These are phyloP conservation scores for Aspergillus aculeatus DNA, from an alignment of 2,329 filamentous ascomycete genomes.

Conservation along the genomic window DNA sequence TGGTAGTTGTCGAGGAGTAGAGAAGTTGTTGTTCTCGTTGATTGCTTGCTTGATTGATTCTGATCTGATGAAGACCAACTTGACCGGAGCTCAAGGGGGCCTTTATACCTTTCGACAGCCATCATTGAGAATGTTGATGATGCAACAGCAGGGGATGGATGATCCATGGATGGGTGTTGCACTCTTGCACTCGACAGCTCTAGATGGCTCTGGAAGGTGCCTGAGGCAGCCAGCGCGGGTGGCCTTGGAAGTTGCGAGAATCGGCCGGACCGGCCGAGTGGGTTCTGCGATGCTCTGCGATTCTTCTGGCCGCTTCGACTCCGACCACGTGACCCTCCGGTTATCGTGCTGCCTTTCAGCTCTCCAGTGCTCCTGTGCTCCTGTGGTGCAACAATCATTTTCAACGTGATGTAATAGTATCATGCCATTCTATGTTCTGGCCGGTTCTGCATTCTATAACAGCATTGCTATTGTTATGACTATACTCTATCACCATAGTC, in stretches of 20 bases:
- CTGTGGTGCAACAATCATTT: too few species aligned
- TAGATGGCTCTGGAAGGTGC: background rate
- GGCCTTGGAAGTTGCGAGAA: background rate
- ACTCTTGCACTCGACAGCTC: background rate
- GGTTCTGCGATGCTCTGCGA: background rate
- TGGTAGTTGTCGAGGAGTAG: background rate
- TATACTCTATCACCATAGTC: too few species aligned
- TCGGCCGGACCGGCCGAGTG: background rate
- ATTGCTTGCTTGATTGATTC: conserved; percentile 9
- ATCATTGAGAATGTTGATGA: background rate
- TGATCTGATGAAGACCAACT: conserved; percentile 9
- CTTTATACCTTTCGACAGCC: conserved; percentile 19
- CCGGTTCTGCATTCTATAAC: background rate
- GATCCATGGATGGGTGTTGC: too few species aligned
- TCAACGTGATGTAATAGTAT: background rate
- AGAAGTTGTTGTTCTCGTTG: conserved; percentile 7
- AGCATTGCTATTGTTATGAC: too few species aligned
- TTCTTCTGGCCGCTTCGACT: background rate
- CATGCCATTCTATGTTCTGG: background rate
- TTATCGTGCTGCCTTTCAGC: too few species aligned
- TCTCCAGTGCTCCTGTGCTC: too few species aligned
- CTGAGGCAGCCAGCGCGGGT: background rate
- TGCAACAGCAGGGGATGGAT: background rate
- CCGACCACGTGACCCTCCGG: background rate
- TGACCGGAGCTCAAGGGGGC: conserved; percentile 4